Base-by-base conservation (phyloP, 2,329 filamentous ascomycete genomes). In the Bipolaris bicolor region DNA sequence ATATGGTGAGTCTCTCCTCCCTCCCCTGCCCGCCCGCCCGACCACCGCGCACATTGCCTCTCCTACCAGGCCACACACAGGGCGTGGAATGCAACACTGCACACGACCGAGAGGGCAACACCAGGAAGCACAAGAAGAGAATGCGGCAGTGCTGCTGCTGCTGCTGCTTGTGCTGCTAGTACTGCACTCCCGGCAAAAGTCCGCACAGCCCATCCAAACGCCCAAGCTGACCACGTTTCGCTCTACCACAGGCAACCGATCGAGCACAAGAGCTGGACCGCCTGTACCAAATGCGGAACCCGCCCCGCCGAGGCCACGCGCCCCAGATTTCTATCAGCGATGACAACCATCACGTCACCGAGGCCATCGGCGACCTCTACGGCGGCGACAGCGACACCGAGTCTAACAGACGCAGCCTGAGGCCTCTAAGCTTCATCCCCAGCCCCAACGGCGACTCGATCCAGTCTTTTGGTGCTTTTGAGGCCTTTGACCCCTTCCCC, bases 311-410 rank as follows among this genome's bases (percentile, higher is more conserved):
- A 70, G 83, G 84, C 65, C 86, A 88, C 78, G 79, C 79, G 65
- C 81, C 85, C 61, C 84, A 87, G 66, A 80, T 88, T 60, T 88
- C 85, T 67, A 88, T 96, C 76, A 95, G 90, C 76, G 92, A 97
- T 78, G 90, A 93, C 60, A 92, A 85, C 79, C 92, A 97, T 79
- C 93, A 97, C 85, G 91, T 97, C 74, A 97, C 92, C 55, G 93
- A 97, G 77, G 90, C 92, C 58, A 96, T 97, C 77, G 91, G 91
- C 50, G 92, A 92, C 69, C 86, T 96, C 78, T 97, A 97, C 78
- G 91, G 90, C 70, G 89, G 91, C 72, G 86, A 91, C 68, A 89
- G 92, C 73, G 86, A 91, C 68, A 78, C 83, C 66, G 78, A 73
- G 60, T 50, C 58, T 55, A 62, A 76, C 68, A 81, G 78, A 66